Evolutionary conservation across 148 eudicot species (phyloP).

Genomic region (Limonium bicolor): DNA sequence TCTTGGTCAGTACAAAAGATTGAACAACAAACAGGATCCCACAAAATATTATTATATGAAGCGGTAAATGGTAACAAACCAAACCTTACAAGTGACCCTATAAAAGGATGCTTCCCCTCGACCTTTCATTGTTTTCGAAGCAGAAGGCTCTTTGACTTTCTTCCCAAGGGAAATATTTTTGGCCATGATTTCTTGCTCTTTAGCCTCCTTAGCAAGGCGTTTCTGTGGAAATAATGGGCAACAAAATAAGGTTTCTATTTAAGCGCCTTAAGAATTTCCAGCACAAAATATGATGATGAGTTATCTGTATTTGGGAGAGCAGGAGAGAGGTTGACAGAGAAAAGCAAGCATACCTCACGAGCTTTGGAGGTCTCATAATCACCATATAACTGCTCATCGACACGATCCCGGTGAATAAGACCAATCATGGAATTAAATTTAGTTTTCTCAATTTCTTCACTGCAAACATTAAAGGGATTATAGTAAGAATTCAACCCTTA

Average conservation of each 20-base stretch:
- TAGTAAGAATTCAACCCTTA: neutral
- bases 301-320: neutral
- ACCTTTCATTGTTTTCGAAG: conserved; percentile 47
- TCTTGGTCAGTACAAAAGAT: neutral
- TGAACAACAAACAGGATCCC: no score
- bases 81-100: conserved; percentile 93
- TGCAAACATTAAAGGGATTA: conserved; percentile 15
- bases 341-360: conserved; percentile 74
- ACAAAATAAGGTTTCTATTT: neutral
- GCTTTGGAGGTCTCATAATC: conserved; percentile 83
- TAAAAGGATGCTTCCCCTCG: conserved; percentile 96
- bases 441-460: conserved; percentile 87
- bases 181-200: conserved; percentile 61
- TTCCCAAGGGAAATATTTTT: conserved; percentile 83
- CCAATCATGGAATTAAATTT: conserved; percentile 96
- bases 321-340: no score
- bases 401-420: conserved; percentile 76
- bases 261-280: neutral
- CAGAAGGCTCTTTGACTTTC: conserved; percentile 54
- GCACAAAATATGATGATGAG: neutral
- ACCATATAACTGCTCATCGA: conserved; percentile 75
- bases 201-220: conserved; percentile 93
- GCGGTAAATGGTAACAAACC: conserved; percentile 4
- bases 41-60: neutral
- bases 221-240: conserved; percentile 22